Evolutionary conservation across 2,329 filamentous ascomycete genomes (phyloP).

Genomic region (Tetracladium maxilliforme): DNA sequence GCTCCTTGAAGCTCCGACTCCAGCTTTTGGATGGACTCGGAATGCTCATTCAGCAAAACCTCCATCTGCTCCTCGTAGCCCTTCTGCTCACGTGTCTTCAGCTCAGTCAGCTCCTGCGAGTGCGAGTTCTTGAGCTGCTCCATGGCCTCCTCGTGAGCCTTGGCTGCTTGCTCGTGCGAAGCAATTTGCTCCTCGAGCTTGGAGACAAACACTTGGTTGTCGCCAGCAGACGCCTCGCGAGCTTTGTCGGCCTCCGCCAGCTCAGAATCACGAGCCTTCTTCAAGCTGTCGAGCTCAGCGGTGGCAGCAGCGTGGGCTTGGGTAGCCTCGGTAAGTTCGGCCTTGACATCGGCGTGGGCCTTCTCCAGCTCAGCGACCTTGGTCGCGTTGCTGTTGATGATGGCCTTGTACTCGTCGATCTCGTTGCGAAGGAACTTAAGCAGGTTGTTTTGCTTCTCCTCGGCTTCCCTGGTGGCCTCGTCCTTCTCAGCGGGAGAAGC

Average conservation of each 20-base stretch:
- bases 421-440: slow-evolving; percentile 52
- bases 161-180: slow-evolving; percentile 42
- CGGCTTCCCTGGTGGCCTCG: slow-evolving; percentile 23
- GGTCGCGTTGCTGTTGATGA: slow-evolving; percentile 51
- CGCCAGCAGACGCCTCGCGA: too few relatives aligned
- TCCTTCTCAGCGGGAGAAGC: slow-evolving; percentile 13
- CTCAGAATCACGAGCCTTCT: too few relatives aligned
- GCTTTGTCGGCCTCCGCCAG: too few relatives aligned
- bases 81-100: slow-evolving; percentile 32
- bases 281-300: slow-evolving; percentile 27
- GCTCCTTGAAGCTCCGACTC: slow-evolving; percentile 49
- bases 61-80: slow-evolving; percentile 42
- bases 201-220: slow-evolving; percentile 26
- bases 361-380: slow-evolving; percentile 64
- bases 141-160: slow-evolving; percentile 35
- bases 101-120: slow-evolving; percentile 29
- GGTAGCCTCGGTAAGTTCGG: slow-evolving; percentile 52
- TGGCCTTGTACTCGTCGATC: slow-evolving; percentile 67
- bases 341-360: slow-evolving; percentile 49
- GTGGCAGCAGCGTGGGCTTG: slow-evolving; percentile 10
- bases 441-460: slow-evolving; percentile 41
- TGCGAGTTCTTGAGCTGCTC: slow-evolving; percentile 33
- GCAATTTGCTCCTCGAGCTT: slow-evolving; percentile 43
- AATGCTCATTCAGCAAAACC: slow-evolving; percentile 43
- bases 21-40: slow-evolving; percentile 37